Evolutionary conservation across 208 protist species (phyloP), one percentile per base, ranked within the genome.

Genomic region (Angomonas ambiguus): DNA sequence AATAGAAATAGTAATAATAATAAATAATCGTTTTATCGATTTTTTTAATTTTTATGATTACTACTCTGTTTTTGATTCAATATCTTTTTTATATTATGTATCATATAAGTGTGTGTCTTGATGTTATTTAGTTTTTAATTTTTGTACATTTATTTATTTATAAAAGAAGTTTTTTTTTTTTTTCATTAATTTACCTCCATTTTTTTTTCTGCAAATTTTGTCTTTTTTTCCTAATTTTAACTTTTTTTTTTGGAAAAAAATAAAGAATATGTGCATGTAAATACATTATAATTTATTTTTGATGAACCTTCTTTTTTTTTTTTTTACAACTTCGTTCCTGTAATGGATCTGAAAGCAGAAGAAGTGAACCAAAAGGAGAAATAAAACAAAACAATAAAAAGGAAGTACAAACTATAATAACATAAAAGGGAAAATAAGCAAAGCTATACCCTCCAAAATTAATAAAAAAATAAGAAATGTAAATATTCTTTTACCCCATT

Each of bases 161-260:
- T n/a, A 62, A 48, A 10, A 10, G 57, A 38, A 11, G 10, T 62
- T 31, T 42, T 62, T n/a, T 62, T 25, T 62, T 45, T 62, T 24
- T 62, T 13, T 25, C n/a, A 22, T 20, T 62, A 62, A 25, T 20
- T 30, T 16, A 62, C 32, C 11, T 62, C n/a, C 42, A 25, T 62
- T 45, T 45, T 62, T 62, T 62, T 35, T 62, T 62, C n/a, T 62
- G 30, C n/a, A 30, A 48, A 31, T 20, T 31, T 11, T 57, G n/a
- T n/a, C n/a, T n/a, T n/a, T n/a, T n/a, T n/a, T n/a, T n/a, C n/a
- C n/a, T n/a, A n/a, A n/a, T n/a, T n/a, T n/a, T n/a, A n/a, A n/a
- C n/a, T n/a, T n/a, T n/a, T n/a, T n/a, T n/a, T n/a, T n/a, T n/a
- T n/a, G n/a, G n/a, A n/a, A n/a, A n/a, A n/a, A n/a, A n/a, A n/a